Evolutionary conservation across 257 asterid genomes (phyloP), one percentile per base, ranked within the genome.

Genomic region (Solanum etuberosum): DNA sequence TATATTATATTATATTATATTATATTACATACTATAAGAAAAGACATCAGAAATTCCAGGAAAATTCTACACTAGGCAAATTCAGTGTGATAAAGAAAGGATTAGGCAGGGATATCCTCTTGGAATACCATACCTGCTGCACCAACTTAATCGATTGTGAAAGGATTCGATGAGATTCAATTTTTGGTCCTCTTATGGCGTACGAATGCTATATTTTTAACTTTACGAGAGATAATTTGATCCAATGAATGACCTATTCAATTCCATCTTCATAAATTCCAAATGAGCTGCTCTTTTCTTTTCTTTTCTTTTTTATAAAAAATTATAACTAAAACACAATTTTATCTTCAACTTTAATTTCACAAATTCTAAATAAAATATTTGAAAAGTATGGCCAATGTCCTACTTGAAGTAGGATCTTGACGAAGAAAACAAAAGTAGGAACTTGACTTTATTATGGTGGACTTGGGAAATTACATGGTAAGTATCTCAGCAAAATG

Each of bases 1-100:
- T 23, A 70, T 70, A 70, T 32, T 31, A 48, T 5, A 35, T 5
- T 35, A 46, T 48, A 14, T n/a, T n/a, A n/a, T n/a, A n/a, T n/a
- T n/a, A n/a, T n/a, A n/a, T n/a, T 46, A 46, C 7, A 14, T 46
- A 29, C 6, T 31, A 71, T 2, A 32, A 18, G 65, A 68, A 68
- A 31, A 34, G 38, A 68, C 76, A 71, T 29, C 31, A 29, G 34
- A 61, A 61, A 61, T 61, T 57, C 67, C 27, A 57, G 27, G 67
- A 57, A 57, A 57, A 57, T 57, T 3, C 2, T 8, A 54, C 9
- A 3, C 5, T 54, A 57, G 14, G 2, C 7, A 61, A 61, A 9
- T n/a, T 0, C 1, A 12, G 9, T 61, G 3, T 7, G 1, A n/a
- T 61, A 5, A 61, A 61, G 0, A 4, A 61, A 25, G 13, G 1